Percentiles rank a stretch among this genome's conserved stretches.
phyloP scores from a whole-genome alignment of 1,284 basidiomycete species.

The Malassezia vespertilionis region DNA sequence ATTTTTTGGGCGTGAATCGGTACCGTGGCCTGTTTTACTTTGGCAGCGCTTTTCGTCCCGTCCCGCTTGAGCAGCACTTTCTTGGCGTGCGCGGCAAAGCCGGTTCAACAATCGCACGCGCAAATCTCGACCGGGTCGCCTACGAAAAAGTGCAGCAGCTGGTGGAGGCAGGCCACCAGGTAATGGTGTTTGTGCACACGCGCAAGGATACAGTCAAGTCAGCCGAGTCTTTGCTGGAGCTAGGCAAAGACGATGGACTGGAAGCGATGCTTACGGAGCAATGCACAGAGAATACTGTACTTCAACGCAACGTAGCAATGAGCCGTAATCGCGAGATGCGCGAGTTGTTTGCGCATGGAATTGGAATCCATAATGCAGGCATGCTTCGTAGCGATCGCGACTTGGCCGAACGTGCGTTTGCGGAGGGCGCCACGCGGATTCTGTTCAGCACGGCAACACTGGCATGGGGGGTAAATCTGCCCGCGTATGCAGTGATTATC shows the following conservation, averaged over 20 bases:
- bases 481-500: slow-evolving; percentile 91
- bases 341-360: slow-evolving; percentile 78
- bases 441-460: slow-evolving; percentile 95
- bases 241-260: slow-evolving; percentile 63
- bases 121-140: slow-evolving; percentile 77
- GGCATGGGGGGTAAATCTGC: slow-evolving; percentile 98
- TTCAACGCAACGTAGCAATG: slow-evolving; percentile 65
- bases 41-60: slow-evolving; percentile 90
- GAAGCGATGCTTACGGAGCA: slow-evolving; percentile 57
- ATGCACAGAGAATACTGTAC: slow-evolving; percentile 48
- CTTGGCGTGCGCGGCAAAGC: slow-evolving; percentile 88
- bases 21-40: slow-evolving; percentile 94
- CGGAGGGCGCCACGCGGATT: slow-evolving; percentile 77
- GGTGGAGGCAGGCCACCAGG: slow-evolving; percentile 60
- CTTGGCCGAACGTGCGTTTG: slow-evolving; percentile 91
- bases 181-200: slow-evolving; percentile 99
- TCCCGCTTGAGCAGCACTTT: slow-evolving; percentile 96
- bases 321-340: slow-evolving; percentile 95
- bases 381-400: slow-evolving; percentile 92
- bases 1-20: slow-evolving; percentile 81
- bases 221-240: slow-evolving; percentile 66
- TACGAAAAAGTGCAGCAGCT: slow-evolving; percentile 61
- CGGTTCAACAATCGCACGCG: slow-evolving; percentile 62
- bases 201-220: slow-evolving; percentile 96
- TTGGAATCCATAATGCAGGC: slow-evolving; percentile 95